phyloP scores from a whole-genome alignment of 2,329 filamentous ascomycete genomes.

The Aspergillus ibericus region DNA sequence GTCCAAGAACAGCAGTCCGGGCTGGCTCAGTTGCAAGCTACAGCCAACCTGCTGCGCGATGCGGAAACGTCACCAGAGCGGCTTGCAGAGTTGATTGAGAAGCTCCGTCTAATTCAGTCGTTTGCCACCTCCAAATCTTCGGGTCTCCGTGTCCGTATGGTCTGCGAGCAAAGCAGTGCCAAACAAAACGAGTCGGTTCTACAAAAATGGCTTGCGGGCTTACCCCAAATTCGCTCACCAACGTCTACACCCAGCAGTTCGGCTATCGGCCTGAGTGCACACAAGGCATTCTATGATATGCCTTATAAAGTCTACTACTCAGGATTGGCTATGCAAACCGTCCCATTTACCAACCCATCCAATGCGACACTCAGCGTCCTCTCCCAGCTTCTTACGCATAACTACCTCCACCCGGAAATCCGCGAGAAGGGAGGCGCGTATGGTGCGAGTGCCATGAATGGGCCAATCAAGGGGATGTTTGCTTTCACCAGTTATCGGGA shows the following conservation, averaged over 20 bases:
- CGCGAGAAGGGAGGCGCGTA: slow-evolving; percentile 97
- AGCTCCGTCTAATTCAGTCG: slow-evolving; percentile 81
- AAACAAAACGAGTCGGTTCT: slow-evolving; percentile 69
- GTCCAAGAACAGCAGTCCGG: slow-evolving; percentile 83
- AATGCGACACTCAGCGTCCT: slow-evolving; percentile 84
- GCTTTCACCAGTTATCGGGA: slow-evolving; percentile 97
- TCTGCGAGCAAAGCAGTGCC: slow-evolving; percentile 76
- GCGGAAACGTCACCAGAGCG: slow-evolving; percentile 68
- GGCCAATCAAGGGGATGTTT: slow-evolving; percentile 78
- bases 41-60: slow-evolving; percentile 69
- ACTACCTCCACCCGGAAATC: slow-evolving; percentile 95
- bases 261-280: slow-evolving; percentile 40
- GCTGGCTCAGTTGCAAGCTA: slow-evolving; percentile 84
- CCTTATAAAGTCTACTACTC: slow-evolving; percentile 98
- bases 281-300: slow-evolving; percentile 84
- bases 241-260: slow-evolving; percentile 32
- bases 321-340: slow-evolving; percentile 75
- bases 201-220: slow-evolving; percentile 64
- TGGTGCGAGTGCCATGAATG: slow-evolving; percentile 83
- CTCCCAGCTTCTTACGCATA: slow-evolving; percentile 89
- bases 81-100: slow-evolving; percentile 72
- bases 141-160: slow-evolving; percentile 76
- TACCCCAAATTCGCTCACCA: slow-evolving; percentile 51
- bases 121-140: slow-evolving; percentile 69
- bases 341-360: slow-evolving; percentile 73